These are phyloP conservation scores for Perkinsus chesapeaki DNA, from an alignment of 169 alveolate genomes.

Conservation along the genomic window DNA sequence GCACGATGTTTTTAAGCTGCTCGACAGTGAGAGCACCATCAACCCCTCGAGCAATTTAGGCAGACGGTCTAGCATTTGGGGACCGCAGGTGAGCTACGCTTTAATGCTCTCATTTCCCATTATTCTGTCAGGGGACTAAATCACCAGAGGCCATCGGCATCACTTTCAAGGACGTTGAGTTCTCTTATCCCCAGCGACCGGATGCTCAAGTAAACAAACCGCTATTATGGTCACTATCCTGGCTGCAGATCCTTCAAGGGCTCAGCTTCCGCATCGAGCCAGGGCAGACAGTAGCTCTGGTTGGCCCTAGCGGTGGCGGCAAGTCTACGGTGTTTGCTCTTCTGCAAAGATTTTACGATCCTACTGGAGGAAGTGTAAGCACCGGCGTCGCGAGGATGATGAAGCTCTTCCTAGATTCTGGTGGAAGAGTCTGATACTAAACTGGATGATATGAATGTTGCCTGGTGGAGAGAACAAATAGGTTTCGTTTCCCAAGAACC, in stretches of 20 bases:
- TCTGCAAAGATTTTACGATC: slow-evolving; percentile 51
- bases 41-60: not conserved
- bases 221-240: not conserved
- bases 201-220: not conserved
- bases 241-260: not conserved
- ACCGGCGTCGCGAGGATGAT: slow-evolving; percentile 28
- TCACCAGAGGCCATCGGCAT: slow-evolving; percentile 8
- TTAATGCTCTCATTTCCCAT: not conserved
- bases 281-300: slow-evolving; percentile 32
- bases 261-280: slow-evolving; percentile 16
- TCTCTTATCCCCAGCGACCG: not conserved
- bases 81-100: not conserved
- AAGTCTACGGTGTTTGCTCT: slow-evolving; percentile 52
- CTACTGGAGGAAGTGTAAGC: slow-evolving; percentile 43
- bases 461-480: slow-evolving; percentile 48
- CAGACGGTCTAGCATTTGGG: not conserved
- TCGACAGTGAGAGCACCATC: slow-evolving; percentile 29
- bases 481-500: slow-evolving; percentile 63
- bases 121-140: not conserved
- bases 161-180: slow-evolving; percentile 23
- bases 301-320: slow-evolving; percentile 56
- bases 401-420: not conserved
- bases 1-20: slow-evolving; percentile 28
- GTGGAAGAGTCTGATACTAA: not conserved
- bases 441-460: slow-evolving; percentile 17